A percentile compares a stretch with the other conserved stretches of the same genome.
phyloP scores from a whole-genome alignment of 129 eudicot genomes.

The Solidago caesia region DNA sequence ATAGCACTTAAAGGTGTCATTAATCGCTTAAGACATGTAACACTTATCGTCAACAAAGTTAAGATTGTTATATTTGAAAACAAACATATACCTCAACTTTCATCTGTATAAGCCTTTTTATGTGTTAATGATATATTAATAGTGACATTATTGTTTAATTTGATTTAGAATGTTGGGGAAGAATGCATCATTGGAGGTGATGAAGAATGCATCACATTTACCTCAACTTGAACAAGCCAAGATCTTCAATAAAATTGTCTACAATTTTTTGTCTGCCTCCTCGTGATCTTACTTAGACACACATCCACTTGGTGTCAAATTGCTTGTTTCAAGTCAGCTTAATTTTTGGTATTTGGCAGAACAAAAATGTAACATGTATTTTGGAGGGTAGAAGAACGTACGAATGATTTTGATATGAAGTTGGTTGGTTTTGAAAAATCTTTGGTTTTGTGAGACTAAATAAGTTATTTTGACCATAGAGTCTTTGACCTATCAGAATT shows the following conservation, averaged over 20 bases:
- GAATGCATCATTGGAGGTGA: slow-evolving; percentile 61
- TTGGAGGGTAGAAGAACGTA: too few species aligned
- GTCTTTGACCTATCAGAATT: too few species aligned
- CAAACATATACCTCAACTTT: too few species aligned
- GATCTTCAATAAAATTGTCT: slow-evolving; percentile 52
- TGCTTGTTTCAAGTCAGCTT: not conserved
- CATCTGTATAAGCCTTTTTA: not conserved
- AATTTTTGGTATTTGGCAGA: not conserved
- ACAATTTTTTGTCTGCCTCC: slow-evolving; percentile 41
- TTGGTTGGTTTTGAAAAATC: too few species aligned
- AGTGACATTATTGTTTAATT: slow-evolving; percentile 3
- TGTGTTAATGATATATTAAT: too few species aligned
- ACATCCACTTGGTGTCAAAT: not conserved
- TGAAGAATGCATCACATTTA: slow-evolving; percentile 51
- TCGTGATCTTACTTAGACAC: not conserved
- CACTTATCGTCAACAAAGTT: too few species aligned
- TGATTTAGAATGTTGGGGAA: slow-evolving; percentile 51
- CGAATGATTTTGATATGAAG: too few species aligned
- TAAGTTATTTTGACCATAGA: too few species aligned
- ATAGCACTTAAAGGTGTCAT: not conserved
- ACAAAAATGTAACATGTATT: not conserved
- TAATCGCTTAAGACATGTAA: too few species aligned
- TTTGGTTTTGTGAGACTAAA: too few species aligned
- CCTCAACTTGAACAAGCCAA: slow-evolving; percentile 60
- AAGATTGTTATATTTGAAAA: too few species aligned